Base-by-base conservation (phyloP, 768 basidiomycete species). In the Kwoniella dejecticola region DNA sequence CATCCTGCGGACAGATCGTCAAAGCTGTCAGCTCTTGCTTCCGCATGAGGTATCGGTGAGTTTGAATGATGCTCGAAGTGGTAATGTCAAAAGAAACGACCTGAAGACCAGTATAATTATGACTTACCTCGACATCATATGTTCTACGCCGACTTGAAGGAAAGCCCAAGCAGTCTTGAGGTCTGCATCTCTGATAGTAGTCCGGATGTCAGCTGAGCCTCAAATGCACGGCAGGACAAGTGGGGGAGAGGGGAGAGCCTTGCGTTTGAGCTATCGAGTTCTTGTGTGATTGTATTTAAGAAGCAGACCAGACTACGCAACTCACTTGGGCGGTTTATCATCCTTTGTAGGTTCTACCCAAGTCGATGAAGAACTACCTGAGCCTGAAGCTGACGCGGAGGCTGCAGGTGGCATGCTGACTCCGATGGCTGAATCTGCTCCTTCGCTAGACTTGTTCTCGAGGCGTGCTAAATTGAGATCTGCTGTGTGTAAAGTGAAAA, bases 141-240 rank as follows among this genome's bases (percentile, higher is more conserved):
- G 73, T 26, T 80, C 75, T 78, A 84, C 90, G 89, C 79, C 79
- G 38, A 70, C 66, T 40, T 72, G 62, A 45, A 80, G 73, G 69
- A 78, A 80, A 2, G 68, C 63, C 79, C 79, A 80, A n/a, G 74
- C 67, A 13, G 71, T 72, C 68, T 61, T 61, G 36, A 77, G 64
- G 52, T 77, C 64, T 8, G 73, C 68, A 64, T 77, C 68, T 47
- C 70, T 73, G 52, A 8, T 0, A 38, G 36, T 8, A n/a, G 4
- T 13, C 8, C 10, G n/a, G 23, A n/a, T 49, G 45, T 62, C 40
- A 63, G 52, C 23, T 24, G 46, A 30, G 8, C 27, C 27, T 19
- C 24, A 17, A 26, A 26, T n/a, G n/a, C n/a, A n/a, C n/a, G n/a
- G n/a, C n/a, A n/a, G n/a, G n/a, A n/a, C n/a, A n/a, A n/a, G n/a